A percentile compares a stretch with the other conserved stretches of the same genome.
phyloP scores from a whole-genome alignment of 1,139 yeast genomes.

The Scheffersomyces quercinus region DNA sequence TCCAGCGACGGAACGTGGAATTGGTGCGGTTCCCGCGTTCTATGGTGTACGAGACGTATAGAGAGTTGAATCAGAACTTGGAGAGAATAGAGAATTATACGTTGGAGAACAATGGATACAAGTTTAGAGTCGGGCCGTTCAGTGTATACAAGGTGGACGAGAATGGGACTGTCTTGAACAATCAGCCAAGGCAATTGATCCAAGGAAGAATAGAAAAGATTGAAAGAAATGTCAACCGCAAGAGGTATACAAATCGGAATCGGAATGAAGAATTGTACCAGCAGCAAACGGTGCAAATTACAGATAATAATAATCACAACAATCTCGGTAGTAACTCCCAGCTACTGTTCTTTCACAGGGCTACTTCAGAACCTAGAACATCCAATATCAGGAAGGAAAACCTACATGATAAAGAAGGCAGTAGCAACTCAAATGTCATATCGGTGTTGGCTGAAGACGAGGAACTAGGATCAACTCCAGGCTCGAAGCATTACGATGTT shows the following conservation, averaged over 20 bases:
- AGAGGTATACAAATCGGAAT: neutral
- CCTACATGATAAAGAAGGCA: neutral
- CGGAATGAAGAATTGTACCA: neutral
- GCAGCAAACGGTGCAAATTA: neutral
- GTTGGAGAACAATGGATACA: neutral
- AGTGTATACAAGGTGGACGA: constrained; percentile 14
- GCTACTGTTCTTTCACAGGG: neutral
- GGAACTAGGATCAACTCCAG: neutral
- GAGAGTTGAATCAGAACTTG: constrained; percentile 26
- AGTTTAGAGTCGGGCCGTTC: constrained; percentile 35
- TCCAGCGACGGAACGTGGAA: constrained; percentile 40
- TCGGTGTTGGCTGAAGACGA: neutral
- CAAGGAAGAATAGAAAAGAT: neutral
- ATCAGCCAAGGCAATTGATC: neutral
- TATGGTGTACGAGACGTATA: constrained; percentile 35
- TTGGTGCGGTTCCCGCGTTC: constrained; percentile 33
- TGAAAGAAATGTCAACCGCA: neutral
- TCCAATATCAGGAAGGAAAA: neutral
- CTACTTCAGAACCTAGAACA: neutral
- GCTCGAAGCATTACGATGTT: neutral
- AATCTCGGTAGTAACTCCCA: neutral
- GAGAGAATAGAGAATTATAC: constrained; percentile 24
- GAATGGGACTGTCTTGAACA: neutral
- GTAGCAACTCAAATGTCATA: neutral
- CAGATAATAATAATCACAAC: no score